Percentiles rank a stretch among this genome's conserved stretches.
Conservation (phyloP, 2,329 filamentous ascomycete species). For the Alternaria sp. region DNA sequence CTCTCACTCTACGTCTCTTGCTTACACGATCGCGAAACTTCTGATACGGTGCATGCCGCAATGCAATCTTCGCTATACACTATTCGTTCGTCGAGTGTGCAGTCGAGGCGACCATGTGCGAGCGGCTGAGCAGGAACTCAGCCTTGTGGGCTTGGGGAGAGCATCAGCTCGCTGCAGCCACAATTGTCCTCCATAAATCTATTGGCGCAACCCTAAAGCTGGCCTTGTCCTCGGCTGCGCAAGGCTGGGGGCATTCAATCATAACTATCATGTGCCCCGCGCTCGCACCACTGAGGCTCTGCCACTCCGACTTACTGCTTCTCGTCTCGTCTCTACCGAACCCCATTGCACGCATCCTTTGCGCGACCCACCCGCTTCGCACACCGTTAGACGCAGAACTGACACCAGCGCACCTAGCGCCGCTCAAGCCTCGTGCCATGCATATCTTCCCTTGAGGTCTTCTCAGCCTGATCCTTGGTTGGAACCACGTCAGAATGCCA, state of each 20-base stretch:
- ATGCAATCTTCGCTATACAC: neutral
- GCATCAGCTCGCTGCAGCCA: constrained; percentile 22
- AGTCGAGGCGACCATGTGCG: neutral
- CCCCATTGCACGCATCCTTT: neutral
- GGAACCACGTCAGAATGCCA: constrained; percentile 17
- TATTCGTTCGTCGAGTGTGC: neutral
- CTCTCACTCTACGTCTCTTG: neutral
- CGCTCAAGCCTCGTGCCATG: neutral
- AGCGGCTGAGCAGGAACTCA: neutral
- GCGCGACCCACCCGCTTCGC: neutral
- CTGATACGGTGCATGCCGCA: neutral
- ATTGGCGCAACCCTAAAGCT: constrained; percentile 12
- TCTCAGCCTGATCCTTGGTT: constrained; percentile 12
- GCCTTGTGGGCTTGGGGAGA: constrained; percentile 16
- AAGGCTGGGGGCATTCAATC: neutral
- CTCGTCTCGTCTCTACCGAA: neutral
- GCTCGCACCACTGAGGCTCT: neutral
- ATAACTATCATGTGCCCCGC: neutral
- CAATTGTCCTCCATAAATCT: constrained; percentile 2
- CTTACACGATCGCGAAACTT: neutral
- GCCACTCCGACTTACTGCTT: neutral
- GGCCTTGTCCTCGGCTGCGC: neutral
- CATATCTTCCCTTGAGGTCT: neutral
- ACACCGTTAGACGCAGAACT: neutral
- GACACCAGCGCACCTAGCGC: neutral